Evolutionary conservation across 2,329 filamentous ascomycete genomes (phyloP), one percentile per base, ranked within the genome.

Genomic region (Pestalotiopsis sp.): DNA sequence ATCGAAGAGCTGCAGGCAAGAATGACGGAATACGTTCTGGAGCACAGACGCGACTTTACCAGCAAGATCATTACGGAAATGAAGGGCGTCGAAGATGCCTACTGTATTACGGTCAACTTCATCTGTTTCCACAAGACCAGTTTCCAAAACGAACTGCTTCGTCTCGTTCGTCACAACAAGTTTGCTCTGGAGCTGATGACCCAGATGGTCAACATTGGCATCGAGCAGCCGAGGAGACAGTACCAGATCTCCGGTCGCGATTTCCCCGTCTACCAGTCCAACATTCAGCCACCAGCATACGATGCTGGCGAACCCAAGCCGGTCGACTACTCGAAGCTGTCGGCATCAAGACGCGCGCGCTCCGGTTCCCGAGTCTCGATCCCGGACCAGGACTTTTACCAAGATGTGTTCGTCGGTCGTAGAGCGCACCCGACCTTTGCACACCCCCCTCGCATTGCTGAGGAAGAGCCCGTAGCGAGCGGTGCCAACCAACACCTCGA

Each of bases 81-180:
- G 73, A 89, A 89, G 27, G 89, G 90, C 9, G 90, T 98, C 65
- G 90, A 91, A 27, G 91, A 97, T 74, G 93, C 94, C 45, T 93
- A 95, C 78, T 93, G 92, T 5, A 91, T 97, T 76, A 94, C 91
- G 4, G 87, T 98, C 76, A 98, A 97, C 80, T 90, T 98, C 68
- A 91, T 98, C 76, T 97, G 97, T 84, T 98, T 98, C 85, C 97
- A 98, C 87, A 98, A 98, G 80, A 94, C 92, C 69, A 98, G 95
- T 79, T 98, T 93, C 89, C 95, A 98, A 78, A 98, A 98, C 78
- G 95, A 98, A 78, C 85, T 97, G 59, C 86, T 98, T 27, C 94
- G 95, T 82, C 87, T 98, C 2, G 93, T 92, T 74, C 90, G 95
- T 20, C 93, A 96, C 75, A 98, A 98, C 85, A 96, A 95, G 78